Evolutionary conservation across 495 filamentous ascomycete genomes (phyloP).

Genomic region (Xylaria bambusicola): DNA sequence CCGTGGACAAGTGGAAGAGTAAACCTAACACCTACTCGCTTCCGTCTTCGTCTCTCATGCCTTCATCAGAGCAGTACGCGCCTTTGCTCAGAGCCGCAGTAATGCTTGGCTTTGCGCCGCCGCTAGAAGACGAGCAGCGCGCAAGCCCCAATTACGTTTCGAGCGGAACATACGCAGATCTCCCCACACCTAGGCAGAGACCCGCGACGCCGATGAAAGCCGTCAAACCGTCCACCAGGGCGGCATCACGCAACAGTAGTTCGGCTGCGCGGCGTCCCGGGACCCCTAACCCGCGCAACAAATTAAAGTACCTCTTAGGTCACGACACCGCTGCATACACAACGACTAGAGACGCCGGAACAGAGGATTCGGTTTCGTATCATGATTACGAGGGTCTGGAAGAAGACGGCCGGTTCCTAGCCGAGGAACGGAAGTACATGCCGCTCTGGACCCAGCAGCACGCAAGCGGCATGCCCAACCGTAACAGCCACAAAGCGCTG

Average conservation of each 20-base stretch:
- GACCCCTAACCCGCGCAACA: conserved; percentile 24
- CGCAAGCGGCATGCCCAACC: conserved; percentile 24
- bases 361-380: conserved; percentile 11
- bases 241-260: conserved; percentile 13
- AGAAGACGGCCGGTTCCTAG: conserved; percentile 30
- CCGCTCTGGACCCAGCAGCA: conserved; percentile 30
- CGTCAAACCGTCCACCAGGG: conserved; percentile 12
- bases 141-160: conserved; percentile 2
- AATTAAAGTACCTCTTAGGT: conserved; percentile 20
- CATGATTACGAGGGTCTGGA: conserved; percentile 26
- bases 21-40: not conserved
- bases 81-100: conserved; percentile 7
- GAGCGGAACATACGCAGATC: conserved; percentile 13
- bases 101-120: conserved; percentile 17
- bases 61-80: conserved; percentile 10
- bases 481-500: conserved; percentile 36
- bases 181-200: conserved; percentile 1
- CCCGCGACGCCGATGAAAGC: conserved; percentile 9
- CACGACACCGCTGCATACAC: conserved; percentile 12
- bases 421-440: conserved; percentile 39
- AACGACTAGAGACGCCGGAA: not conserved
- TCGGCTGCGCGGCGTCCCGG: conserved; percentile 7
- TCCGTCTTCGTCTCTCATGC: not conserved
- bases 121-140: not conserved
- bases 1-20: not conserved